Conservation (phyloP, 2,329 filamentous ascomycete genomes). For the Colletotrichum sp. region DNA sequence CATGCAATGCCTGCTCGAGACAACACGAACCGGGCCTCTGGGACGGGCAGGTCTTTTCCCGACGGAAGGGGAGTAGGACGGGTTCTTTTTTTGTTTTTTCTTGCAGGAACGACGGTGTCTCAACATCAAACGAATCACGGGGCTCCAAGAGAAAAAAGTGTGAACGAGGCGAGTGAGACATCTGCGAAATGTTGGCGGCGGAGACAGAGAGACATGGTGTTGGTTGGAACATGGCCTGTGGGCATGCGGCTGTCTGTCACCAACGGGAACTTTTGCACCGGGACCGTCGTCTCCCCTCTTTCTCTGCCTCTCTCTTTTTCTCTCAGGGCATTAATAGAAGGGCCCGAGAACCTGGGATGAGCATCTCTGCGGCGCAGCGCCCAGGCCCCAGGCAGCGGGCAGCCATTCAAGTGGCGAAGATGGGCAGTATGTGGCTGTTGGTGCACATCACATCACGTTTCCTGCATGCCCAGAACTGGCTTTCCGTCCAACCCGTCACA, state of each 20-base stretch:
- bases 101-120: background rate
- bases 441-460: background rate
- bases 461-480: background rate
- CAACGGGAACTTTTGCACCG: background rate
- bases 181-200: background rate
- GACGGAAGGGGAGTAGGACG: background rate
- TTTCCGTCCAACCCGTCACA: background rate
- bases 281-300: background rate
- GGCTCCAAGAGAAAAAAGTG: background rate
- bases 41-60: background rate
- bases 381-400: background rate
- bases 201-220: background rate
- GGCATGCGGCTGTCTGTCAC: background rate
- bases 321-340: background rate
- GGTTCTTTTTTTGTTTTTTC: background rate
- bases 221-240: background rate
- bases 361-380: background rate
- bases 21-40: background rate
- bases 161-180: background rate
- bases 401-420: background rate
- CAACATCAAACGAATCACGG: background rate
- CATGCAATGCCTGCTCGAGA: background rate
- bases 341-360: constrained; percentile 9
- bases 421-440: background rate
- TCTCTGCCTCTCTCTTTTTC: background rate